Conservation (phyloP, 495 filamentous ascomycete species). For the Umbilicaria muhlenbergii region DNA sequence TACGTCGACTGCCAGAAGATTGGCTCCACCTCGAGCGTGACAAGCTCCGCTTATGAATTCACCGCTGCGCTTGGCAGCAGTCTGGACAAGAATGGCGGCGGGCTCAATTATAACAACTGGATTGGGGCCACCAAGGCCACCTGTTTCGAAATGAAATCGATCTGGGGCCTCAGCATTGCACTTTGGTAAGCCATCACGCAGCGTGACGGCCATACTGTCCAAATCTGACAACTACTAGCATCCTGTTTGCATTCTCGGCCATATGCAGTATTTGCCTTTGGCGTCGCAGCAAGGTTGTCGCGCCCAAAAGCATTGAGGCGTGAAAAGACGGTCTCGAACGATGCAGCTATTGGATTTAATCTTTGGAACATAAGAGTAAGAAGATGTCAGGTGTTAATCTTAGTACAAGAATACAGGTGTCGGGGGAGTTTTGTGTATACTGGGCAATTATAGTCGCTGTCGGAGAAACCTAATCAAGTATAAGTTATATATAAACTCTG, state of each 20-base stretch:
- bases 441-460: background rate
- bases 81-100: conserved; percentile 24
- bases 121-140: conserved; percentile 50
- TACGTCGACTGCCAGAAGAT: conserved; percentile 57
- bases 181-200: conserved; percentile 36
- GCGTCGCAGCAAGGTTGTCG: conserved; percentile 31
- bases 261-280: conserved; percentile 43
- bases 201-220: too few relatives aligned
- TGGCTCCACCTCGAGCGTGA: conserved; percentile 18
- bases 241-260: conserved; percentile 54
- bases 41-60: conserved; percentile 28
- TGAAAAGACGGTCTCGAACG: conserved; percentile 4
- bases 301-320: conserved; percentile 21
- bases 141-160: conserved; percentile 74
- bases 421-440: background rate
- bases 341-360: background rate
- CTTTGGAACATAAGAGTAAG: background rate
- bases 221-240: conserved; percentile 21
- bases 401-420: background rate
- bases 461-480: background rate
- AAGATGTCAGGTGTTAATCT: background rate
- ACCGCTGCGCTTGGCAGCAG: conserved; percentile 26
- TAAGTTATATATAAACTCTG: background rate
- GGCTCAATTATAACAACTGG: conserved; percentile 41
- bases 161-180: conserved; percentile 79